Evolutionary conservation across 208 protist species (phyloP), one percentile per base, ranked within the genome.

Genomic region (Trypanosoma platydactyli): DNA sequence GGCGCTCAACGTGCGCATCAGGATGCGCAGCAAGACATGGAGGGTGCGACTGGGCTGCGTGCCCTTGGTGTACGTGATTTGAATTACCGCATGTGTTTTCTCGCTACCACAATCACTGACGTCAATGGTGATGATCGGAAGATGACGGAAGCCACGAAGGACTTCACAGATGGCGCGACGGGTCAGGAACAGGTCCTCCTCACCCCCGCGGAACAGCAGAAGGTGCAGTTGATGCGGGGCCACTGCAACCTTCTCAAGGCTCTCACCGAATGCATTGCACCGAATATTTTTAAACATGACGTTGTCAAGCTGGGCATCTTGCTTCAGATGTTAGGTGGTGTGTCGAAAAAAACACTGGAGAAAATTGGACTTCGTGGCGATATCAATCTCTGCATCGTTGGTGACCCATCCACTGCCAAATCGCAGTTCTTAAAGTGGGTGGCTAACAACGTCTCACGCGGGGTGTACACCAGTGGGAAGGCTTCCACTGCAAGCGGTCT

Each of bases 341-440:
- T 99, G 11, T 95, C 98, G 22, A 99, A 99, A 83, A 77, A 68
- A 1, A 99, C 98, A 11, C 42, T 91, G 7, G 97, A 98, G 59
- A 77, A 74, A 25, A 98, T 98, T 66, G 83, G 91, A 11, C 76
- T 99, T 0, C 81, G 98, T 49, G 98, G 99, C 33, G 99, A 99
- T 76, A 99, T 99, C 71, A 99, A 99, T 85, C 86, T 99, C 30
- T 99, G 95, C 83, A 95, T 99, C 42, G 97, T 99, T 35, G 99
- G 99, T 35, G 99, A 99, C 82, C 98, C 99, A 0, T 96, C 93
- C 27, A 99, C 97, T 4, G 98, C 98, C 2, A 99, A 99, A 81
- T 99, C 94, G 12, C 98, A 99, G 71, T 99, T 99, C 71, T 80
- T 99, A 5, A 99, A 99, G 78, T 99, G 89, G 86, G 94, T 99